Conservation (phyloP, 2,329 filamentous ascomycete species). For the Aureobasidium sp. region DNA sequence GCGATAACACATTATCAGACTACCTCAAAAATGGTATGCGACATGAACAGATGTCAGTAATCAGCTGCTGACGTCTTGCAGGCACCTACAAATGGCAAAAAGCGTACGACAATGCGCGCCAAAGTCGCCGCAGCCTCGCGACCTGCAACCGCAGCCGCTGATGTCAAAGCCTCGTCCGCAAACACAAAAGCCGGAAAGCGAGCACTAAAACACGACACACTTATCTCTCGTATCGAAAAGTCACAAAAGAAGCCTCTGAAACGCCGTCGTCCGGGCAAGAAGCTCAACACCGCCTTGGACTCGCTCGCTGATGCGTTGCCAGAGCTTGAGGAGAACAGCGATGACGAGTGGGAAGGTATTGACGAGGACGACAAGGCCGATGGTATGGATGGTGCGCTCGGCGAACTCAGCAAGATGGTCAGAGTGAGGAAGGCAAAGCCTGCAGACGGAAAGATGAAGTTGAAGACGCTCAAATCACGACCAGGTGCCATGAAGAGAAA, state of each 20-base stretch:
- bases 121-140: constrained; percentile 44
- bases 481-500: constrained; percentile 79
- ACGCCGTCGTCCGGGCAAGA: constrained; percentile 63
- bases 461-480: constrained; percentile 65
- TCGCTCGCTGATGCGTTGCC: constrained; percentile 76
- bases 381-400: constrained; percentile 3
- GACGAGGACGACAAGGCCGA: constrained; percentile 21
- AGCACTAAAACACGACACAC: constrained; percentile 69
- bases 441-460: constrained; percentile 57
- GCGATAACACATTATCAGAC: neutral
- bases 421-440: constrained; percentile 19
- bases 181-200: constrained; percentile 78
- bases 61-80: neutral
- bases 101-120: constrained; percentile 51
- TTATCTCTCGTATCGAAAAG: constrained; percentile 70
- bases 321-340: constrained; percentile 42
- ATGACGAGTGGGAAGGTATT: constrained; percentile 34
- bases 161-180: constrained; percentile 41
- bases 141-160: constrained; percentile 38
- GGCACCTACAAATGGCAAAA: constrained; percentile 37
- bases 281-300: constrained; percentile 68
- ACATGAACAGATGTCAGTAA: too few relatives aligned
- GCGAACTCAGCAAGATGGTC: constrained; percentile 19
- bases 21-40: neutral
- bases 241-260: constrained; percentile 36